Evolutionary conservation across 2,329 filamentous ascomycete genomes (phyloP), one percentile per base, ranked within the genome.

Genomic region (Mycosphaerella arachidis): DNA sequence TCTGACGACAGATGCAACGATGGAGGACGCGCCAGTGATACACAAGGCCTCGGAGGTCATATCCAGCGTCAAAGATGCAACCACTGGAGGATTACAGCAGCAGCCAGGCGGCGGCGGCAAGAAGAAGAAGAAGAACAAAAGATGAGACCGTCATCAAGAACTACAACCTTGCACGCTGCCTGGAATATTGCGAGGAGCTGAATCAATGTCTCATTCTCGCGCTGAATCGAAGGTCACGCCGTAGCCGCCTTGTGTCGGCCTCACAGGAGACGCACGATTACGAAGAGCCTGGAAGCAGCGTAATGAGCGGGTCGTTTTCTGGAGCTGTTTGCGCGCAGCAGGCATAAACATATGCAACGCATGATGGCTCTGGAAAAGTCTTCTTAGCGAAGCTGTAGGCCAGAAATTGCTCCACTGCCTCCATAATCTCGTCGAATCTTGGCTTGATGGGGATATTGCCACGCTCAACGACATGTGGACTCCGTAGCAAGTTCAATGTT

Each of bases 71-170:
- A 60, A 57, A 16, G 58, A 66, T 27, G 51, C 56, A 37, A 56
- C 52, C 9, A 46, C 62, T 48, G 58, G 53, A 48, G 66, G 66
- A 27, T 30, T 57, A 16, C 67, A 67, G 51, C 48, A 65, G 27
- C 65, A 63, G 50, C 59, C 56, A 51, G 62, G 58, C 33, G 62
- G 69, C 13, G 77, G 74, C 18, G 73, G 72, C 45, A 80, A 80
- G 71, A 81, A 80, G 71, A 81, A 80, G 67, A 80, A 80, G 58
- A 67, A 66, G 58, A 62, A 58, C 53, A 81, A 81, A 75, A 80
- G 79, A 74, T 80, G 69, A 72, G 27, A 16, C 16, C 7, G 40
- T 8, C 40, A n/a, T 8, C n/a, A 7, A n/a, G 18, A 13, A n/a
- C 13, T 6, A 27, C 5, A 16, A 10, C 8, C 46, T 16, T 12